These are phyloP conservation scores for Yamadazyma diospyri DNA, from an alignment of 1,139 yeast genomes.

Conservation along the genomic window DNA sequence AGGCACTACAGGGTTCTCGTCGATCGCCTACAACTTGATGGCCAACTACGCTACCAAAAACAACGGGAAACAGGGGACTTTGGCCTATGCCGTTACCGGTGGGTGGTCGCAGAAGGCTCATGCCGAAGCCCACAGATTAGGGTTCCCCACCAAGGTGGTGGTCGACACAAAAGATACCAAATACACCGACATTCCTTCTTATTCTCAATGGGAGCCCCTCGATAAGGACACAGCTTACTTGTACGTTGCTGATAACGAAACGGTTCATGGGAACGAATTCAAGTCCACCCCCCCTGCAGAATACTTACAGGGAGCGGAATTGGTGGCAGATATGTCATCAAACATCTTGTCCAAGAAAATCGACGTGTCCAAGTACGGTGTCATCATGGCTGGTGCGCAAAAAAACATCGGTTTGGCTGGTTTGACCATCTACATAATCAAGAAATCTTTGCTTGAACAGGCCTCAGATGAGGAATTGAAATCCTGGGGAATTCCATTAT, in stretches of 20 bases:
- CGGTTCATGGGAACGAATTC: constrained; percentile 93
- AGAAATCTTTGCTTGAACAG: constrained; percentile 69
- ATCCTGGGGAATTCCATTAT: constrained; percentile 60
- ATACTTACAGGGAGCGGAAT: constrained; percentile 64
- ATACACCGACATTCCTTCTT: constrained; percentile 67
- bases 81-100: constrained; percentile 88
- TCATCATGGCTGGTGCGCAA: constrained; percentile 94
- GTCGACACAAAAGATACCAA: constrained; percentile 64
- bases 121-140: constrained; percentile 84
- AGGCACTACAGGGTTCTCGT: constrained; percentile 92
- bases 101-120: constrained; percentile 87
- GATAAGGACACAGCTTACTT: constrained; percentile 64
- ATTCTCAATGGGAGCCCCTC: constrained; percentile 56
- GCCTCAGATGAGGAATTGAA: constrained; percentile 62
- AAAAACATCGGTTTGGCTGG: constrained; percentile 97
- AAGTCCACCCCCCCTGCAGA: constrained; percentile 45
- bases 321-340: constrained; percentile 94
- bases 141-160: constrained; percentile 69
- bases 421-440: constrained; percentile 82
- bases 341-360: constrained; percentile 78
- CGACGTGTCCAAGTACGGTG: constrained; percentile 81
- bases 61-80: constrained; percentile 70
- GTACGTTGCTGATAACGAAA: constrained; percentile 93
- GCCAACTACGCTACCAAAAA: constrained; percentile 64
- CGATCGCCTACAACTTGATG: constrained; percentile 76